A percentile compares a stretch with the other conserved stretches of the same genome.
These are phyloP conservation scores for Exophiala sp. DNA, from an alignment of 2,329 filamentous ascomycete genomes.

Conservation along the genomic window DNA sequence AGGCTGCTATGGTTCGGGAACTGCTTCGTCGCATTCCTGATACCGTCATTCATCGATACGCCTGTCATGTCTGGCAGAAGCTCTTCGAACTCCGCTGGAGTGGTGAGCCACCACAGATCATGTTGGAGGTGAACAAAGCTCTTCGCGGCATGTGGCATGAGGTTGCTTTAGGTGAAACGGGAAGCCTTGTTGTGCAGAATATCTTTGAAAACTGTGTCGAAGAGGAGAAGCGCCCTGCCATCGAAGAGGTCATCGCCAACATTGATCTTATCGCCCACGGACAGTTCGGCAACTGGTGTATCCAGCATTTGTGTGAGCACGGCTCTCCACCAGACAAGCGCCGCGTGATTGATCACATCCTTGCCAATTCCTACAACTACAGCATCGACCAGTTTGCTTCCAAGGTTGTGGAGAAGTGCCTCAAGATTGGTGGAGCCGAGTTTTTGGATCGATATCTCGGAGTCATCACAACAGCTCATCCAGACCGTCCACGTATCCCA, in stretches of 20 bases:
- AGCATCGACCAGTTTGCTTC: conserved; percentile 99
- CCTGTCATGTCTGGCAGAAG: conserved; percentile 99
- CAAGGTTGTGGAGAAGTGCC: conserved; percentile 97
- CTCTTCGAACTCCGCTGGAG: conserved; percentile 97
- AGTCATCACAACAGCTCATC: conserved; percentile 85
- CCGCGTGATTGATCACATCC: conserved; percentile 91
- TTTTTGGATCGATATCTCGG: conserved; percentile 91
- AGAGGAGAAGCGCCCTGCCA: conserved; percentile 97
- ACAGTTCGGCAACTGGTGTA: conserved; percentile 99
- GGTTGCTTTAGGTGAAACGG: conserved; percentile 93
- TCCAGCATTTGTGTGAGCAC: conserved; percentile 98
- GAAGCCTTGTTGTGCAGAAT: conserved; percentile 96
- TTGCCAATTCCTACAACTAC: conserved; percentile 89
- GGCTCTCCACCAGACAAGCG: conserved; percentile 86
- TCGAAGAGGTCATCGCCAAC: conserved; percentile 90
- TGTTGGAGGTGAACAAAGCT: conserved; percentile 94
- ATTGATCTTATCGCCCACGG: conserved; percentile 96
- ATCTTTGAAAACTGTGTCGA: conserved; percentile 99
- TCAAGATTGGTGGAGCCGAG: conserved; percentile 89
- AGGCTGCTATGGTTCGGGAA: conserved; percentile 98
- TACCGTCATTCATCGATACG: conserved; percentile 97
- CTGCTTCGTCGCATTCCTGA: conserved; percentile 91
- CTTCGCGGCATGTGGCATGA: conserved; percentile 98
- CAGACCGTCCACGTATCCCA: conserved; percentile 89
- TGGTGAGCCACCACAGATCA: conserved; percentile 91